These are phyloP conservation scores for Aspergillus terreus DNA, from an alignment of 2,329 filamentous ascomycete genomes.

Conservation along the genomic window DNA sequence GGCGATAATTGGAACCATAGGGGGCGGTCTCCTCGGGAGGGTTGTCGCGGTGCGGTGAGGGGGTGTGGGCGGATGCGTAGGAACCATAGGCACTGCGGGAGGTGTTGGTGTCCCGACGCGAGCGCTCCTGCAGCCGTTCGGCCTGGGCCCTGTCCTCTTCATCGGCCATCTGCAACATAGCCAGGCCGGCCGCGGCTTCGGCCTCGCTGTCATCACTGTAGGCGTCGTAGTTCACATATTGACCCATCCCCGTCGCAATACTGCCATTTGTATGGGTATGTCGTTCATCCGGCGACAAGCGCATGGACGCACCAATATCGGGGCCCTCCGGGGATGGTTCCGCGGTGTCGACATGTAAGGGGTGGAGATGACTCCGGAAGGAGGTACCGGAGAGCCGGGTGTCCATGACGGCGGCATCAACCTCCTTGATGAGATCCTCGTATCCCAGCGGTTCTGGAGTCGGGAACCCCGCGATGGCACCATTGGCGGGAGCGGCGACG, in stretches of 20 bases:
- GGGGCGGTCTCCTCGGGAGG: constrained; percentile 72
- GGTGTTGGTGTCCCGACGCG: constrained; percentile 55
- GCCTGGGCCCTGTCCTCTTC: constrained; percentile 64
- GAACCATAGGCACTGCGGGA: constrained; percentile 43
- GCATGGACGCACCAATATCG: constrained; percentile 14
- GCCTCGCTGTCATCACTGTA: constrained; percentile 77
- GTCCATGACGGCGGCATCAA: constrained; percentile 51
- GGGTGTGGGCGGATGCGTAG: constrained; percentile 37
- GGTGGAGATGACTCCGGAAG: constrained; percentile 18
- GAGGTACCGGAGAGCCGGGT: constrained; percentile 10
- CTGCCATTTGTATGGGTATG: constrained; percentile 49
- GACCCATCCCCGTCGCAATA: constrained; percentile 41
- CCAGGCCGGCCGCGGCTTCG: constrained; percentile 78
- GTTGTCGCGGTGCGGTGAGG: constrained; percentile 24
- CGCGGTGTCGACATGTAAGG: constrained; percentile 16
- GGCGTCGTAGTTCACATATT: constrained; percentile 45
- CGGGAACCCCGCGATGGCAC: constrained; percentile 36
- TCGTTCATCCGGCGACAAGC: constrained; percentile 40
- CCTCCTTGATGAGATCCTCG: constrained; percentile 56
- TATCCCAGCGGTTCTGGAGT: constrained; percentile 27
- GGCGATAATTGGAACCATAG: constrained; percentile 68
- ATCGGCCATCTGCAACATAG: constrained; percentile 80
- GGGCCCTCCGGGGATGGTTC: background rate
- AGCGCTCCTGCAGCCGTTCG: constrained; percentile 45
- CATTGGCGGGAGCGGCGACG: constrained; percentile 22